A percentile compares a stretch with the other conserved stretches of the same genome.
phyloP scores from a whole-genome alignment of 257 asterid species.

The Solanum sitiens region DNA sequence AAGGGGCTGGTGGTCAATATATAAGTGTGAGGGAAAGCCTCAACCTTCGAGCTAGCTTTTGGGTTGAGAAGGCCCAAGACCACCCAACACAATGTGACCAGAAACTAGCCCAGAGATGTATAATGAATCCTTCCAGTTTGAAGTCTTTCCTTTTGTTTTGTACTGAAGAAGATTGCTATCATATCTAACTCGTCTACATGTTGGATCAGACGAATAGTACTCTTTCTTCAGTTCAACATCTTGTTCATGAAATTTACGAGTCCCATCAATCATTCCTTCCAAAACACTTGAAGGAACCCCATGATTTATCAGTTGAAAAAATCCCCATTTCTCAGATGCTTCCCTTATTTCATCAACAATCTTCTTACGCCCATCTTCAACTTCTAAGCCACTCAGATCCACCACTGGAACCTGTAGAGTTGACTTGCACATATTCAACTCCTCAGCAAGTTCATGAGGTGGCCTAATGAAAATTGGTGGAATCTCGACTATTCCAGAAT shows the following conservation, averaged over 20 bases:
- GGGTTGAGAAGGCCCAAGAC: too few species aligned
- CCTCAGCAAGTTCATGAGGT: conserved; percentile 29
- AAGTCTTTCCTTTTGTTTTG: conserved; percentile 17
- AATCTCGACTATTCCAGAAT: conserved; percentile 10
- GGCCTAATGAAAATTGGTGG: conserved; percentile 24
- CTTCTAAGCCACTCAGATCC: conserved; percentile 24
- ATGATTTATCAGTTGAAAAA: conserved; percentile 53
- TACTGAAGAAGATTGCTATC: conserved; percentile 44
- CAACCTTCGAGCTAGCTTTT: too few species aligned
- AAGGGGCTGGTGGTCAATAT: too few species aligned
- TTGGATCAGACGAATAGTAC: conserved; percentile 16
- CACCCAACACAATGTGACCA: conserved; percentile 1
- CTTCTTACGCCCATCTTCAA: conserved; percentile 3
- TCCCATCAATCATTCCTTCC: too few species aligned
- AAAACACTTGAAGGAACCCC: conserved; percentile 7
- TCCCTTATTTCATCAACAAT: conserved; percentile 15
- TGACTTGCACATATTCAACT: background rate
- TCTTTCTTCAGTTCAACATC: conserved; percentile 37
- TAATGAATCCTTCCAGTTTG: conserved; percentile 65
- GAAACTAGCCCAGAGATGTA: conserved; percentile 11
- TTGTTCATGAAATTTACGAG: conserved; percentile 46
- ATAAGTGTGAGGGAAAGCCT: too few species aligned
- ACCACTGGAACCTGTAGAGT: conserved; percentile 33
- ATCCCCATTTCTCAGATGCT: conserved; percentile 52
- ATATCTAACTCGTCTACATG: conserved; percentile 25